Evolutionary conservation across 2,329 filamentous ascomycete genomes (phyloP).

Genomic region (Aspergillus flavus): DNA sequence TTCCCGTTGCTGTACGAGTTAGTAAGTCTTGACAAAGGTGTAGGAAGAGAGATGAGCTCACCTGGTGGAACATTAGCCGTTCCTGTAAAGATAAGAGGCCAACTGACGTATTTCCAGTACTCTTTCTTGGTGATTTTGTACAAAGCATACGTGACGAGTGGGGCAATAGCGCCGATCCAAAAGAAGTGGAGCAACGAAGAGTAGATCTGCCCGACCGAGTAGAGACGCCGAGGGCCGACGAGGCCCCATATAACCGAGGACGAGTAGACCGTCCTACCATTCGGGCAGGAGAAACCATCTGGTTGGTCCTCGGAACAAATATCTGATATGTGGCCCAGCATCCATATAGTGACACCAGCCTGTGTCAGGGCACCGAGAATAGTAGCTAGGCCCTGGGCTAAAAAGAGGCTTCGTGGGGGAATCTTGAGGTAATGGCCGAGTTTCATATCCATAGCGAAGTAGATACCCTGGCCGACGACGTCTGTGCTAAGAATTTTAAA

Average conservation of each 20-base stretch:
- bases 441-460: conserved; percentile 55
- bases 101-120: conserved; percentile 40
- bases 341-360: conserved; percentile 40
- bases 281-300: conserved; percentile 53
- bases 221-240: conserved; percentile 55
- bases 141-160: conserved; percentile 24
- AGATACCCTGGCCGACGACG: conserved; percentile 54
- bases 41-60: conserved; percentile 5
- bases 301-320: conserved; percentile 47
- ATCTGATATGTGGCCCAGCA: conserved; percentile 43
- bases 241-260: conserved; percentile 55
- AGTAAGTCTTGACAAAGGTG: background rate
- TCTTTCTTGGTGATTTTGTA: conserved; percentile 31
- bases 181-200: conserved; percentile 54
- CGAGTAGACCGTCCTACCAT: conserved; percentile 53
- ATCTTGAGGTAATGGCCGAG: conserved; percentile 52
- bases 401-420: conserved; percentile 51
- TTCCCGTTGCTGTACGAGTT: conserved; percentile 31
- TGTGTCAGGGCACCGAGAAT: conserved; percentile 52
- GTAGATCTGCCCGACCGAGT: conserved; percentile 52
- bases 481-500: conserved; percentile 54
- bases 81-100: conserved; percentile 35
- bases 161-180: conserved; percentile 48
- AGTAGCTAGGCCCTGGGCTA: conserved; percentile 52
- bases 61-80: conserved; percentile 32